Evolutionary conservation across 202 grass and related monocot genomes (phyloP).

Genomic region (Panicum hallii): DNA sequence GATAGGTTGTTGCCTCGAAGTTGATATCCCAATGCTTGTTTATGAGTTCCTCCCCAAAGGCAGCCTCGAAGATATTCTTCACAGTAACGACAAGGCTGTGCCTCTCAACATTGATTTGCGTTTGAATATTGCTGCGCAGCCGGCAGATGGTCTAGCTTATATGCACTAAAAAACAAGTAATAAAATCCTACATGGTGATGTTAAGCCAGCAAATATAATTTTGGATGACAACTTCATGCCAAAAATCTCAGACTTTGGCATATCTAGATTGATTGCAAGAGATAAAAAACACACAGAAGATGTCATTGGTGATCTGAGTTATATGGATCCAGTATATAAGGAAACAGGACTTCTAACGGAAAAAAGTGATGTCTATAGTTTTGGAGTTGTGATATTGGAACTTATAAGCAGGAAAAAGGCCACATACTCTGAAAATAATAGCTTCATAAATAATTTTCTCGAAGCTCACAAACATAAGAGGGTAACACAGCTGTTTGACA

Average conservation of each 20-base stretch:
- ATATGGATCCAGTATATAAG: conserved; percentile 46
- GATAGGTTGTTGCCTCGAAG: conserved; percentile 10
- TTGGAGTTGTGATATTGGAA: conserved; percentile 50
- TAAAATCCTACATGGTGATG: conserved; percentile 47
- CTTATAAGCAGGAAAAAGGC: conserved; percentile 47
- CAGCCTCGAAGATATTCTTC: neutral
- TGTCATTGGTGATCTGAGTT: conserved; percentile 35
- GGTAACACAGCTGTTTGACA: neutral
- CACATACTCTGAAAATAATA: neutral
- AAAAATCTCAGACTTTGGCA: conserved; percentile 53
- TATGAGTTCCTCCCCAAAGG: neutral
- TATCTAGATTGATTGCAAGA: conserved; percentile 34
- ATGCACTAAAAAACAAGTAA: conserved; percentile 38
- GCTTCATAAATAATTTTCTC: neutral
- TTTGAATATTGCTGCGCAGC: conserved; percentile 31
- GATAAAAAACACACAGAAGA: conserved; percentile 13
- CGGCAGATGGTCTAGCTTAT: conserved; percentile 48
- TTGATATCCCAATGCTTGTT: neutral
- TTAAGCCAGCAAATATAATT: conserved; percentile 62
- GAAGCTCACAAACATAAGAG: neutral
- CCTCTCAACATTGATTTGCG: conserved; percentile 15
- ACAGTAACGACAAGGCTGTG: accelerated
- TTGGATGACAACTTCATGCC: conserved; percentile 44
- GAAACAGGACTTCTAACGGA: neutral
- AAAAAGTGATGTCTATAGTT: conserved; percentile 59